A percentile compares a stretch with the other conserved stretches of the same genome.
Conservation (phyloP, 2,329 filamentous ascomycete species). For the Colletotrichum neosansevieriae region DNA sequence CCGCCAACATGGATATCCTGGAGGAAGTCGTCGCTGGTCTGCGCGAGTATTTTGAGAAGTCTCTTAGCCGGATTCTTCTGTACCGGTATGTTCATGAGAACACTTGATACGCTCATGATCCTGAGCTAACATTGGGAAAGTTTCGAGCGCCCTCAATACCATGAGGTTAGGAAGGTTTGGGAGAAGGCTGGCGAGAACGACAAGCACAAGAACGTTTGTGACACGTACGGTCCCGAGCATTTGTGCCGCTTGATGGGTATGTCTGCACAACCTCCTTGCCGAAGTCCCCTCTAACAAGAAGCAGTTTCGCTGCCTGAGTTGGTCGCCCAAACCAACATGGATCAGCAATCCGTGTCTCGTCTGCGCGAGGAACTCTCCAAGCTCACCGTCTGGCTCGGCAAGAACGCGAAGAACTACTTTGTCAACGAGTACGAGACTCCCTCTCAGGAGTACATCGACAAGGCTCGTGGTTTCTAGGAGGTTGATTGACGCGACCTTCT, state of each 20-base stretch:
- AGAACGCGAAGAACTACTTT: constrained; percentile 83
- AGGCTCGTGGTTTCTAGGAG: constrained; percentile 62
- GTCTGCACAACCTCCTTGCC: constrained; percentile 44
- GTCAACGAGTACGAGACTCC: constrained; percentile 80
- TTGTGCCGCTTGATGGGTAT: constrained; percentile 88
- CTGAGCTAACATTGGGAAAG: constrained; percentile 55
- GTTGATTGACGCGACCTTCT: not conserved
- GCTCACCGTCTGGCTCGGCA: constrained; percentile 86
- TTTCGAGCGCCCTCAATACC: constrained; percentile 91
- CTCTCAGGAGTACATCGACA: constrained; percentile 77
- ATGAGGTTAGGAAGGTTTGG: constrained; percentile 80
- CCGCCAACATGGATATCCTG: constrained; percentile 84
- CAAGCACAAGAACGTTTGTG: constrained; percentile 77
- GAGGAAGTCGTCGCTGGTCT: constrained; percentile 90
- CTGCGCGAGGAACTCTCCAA: constrained; percentile 90
- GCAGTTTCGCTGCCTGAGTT: constrained; percentile 91
- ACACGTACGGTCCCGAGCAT: constrained; percentile 95
- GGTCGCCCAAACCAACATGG: constrained; percentile 98
- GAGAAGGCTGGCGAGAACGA: constrained; percentile 71
- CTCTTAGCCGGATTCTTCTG: constrained; percentile 86
- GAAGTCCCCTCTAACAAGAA: constrained; percentile 29
- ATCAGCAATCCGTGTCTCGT: constrained; percentile 87
- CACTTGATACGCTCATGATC: not conserved
- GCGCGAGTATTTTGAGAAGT: constrained; percentile 94
- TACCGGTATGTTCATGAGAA: constrained; percentile 68